Conservation (phyloP, 2,329 filamentous ascomycete genomes). For the Ophiostoma novo-ulmi region DNA sequence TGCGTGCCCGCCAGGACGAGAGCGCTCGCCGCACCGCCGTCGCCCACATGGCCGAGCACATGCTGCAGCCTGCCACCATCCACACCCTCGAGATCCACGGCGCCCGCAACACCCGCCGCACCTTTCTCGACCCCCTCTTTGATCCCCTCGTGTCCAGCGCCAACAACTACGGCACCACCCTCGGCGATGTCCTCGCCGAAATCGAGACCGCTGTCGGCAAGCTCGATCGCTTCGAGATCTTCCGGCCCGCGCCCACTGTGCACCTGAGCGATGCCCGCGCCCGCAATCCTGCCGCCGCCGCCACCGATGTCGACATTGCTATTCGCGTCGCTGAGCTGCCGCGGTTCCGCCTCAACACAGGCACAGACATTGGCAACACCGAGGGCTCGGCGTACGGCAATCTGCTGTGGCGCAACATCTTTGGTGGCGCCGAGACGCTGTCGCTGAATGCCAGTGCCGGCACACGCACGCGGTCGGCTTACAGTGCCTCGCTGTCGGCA, state of each 20-base stretch:
- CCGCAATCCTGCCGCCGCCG: constrained; percentile 62
- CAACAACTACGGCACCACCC: constrained; percentile 63
- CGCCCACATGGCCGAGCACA: constrained; percentile 61
- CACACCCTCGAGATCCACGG: constrained; percentile 79
- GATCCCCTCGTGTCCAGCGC: constrained; percentile 68
- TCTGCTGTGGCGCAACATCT: constrained; percentile 80
- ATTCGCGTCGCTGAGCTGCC: constrained; percentile 74
- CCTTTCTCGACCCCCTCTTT: constrained; percentile 79
- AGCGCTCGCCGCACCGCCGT: constrained; percentile 23
- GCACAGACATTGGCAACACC: constrained; percentile 87
- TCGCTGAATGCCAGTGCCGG: constrained; percentile 83
- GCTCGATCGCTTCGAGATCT: constrained; percentile 66
- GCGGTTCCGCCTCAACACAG: constrained; percentile 82
- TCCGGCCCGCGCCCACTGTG: constrained; percentile 74
- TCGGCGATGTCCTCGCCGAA: constrained; percentile 71
- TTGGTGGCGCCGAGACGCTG: constrained; percentile 87
- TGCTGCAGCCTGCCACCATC: constrained; percentile 80
- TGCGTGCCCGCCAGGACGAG: constrained; percentile 22
- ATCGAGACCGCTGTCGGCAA: constrained; percentile 66
- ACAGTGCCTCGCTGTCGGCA: constrained; percentile 77
- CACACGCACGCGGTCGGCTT: constrained; percentile 84
- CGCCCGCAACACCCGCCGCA: constrained; percentile 73
- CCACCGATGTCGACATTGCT: constrained; percentile 75
- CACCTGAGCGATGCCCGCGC: constrained; percentile 73
- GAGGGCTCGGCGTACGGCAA: constrained; percentile 93